Evolutionary conservation across 352 stramenopile genomes (phyloP), one percentile per base, ranked within the genome.

Genomic region (Plasmopara viticola): DNA sequence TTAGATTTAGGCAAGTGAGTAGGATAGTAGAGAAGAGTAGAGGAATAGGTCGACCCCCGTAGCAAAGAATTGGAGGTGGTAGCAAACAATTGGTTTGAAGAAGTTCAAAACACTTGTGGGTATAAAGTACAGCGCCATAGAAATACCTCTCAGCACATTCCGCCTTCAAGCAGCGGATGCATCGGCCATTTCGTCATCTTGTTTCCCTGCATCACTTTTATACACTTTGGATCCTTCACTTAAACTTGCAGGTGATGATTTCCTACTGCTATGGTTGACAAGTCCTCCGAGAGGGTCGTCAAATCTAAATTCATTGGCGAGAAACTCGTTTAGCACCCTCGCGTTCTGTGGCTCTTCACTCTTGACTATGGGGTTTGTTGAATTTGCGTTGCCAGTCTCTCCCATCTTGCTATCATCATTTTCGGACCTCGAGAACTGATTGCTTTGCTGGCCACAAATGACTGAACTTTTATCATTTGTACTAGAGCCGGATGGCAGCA

Each of bases 271-370:
- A 58, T 50, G 44, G 17, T 38, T 56, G 43, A 55, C 50, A 31
- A 53, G 20, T 30, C 20, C 20, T 25, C 47, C 46, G 15, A 68
- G 45, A 10, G 62, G 47, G 38, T 70, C 51, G 30, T 84, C 73
- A 44, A 84, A 74, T 60, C 78, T 87, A 56, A 88, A 86, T 51
- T 84, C 71, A 17, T 85, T 76, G 7, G 67, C 70, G n/a, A 88
- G 68, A 38, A 87, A 84, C 18, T 90, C 80, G 28, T 79, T 70
- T 73, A 74, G 84, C 75, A 86, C 76, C 45, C 68, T 63, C 5
- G 76, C 72, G 41, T 74, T 86, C 15, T 51, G 53, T 14, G 44
- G 41, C 5, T 52, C 46, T 13, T 72, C 41, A 10, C 18, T 57
- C 35, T 52, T 65, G 5, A 5, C 20, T 18, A 40, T 13, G 15